Conservation (phyloP, 2,329 filamentous ascomycete genomes). For the Nigrograna mackinnonii region DNA sequence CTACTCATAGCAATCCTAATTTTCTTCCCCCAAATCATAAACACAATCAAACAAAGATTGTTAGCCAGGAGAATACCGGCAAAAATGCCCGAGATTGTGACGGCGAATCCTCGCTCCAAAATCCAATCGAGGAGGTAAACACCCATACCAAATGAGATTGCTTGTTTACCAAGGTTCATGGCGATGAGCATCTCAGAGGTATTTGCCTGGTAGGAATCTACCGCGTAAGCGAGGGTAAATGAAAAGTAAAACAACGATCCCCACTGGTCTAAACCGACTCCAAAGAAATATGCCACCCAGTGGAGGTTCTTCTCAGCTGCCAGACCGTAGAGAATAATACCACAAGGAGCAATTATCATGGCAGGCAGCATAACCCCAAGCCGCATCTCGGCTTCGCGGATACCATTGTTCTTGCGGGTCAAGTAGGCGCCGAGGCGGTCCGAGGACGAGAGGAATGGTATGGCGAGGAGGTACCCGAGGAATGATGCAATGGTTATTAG, state of each 20-base stretch:
- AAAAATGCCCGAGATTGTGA: constrained; percentile 40
- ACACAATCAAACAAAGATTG: constrained; percentile 34
- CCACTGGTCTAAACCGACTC: constrained; percentile 40
- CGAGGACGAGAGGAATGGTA: constrained; percentile 36
- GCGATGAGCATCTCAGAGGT: constrained; percentile 64
- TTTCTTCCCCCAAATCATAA: constrained; percentile 39
- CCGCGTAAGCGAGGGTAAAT: constrained; percentile 63
- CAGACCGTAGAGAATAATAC: constrained; percentile 40
- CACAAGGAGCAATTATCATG: constrained; percentile 36
- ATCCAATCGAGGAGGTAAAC: constrained; percentile 43
- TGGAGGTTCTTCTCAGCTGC: constrained; percentile 35
- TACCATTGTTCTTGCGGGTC: constrained; percentile 55
- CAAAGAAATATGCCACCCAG: constrained; percentile 43
- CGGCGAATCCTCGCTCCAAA: constrained; percentile 31
- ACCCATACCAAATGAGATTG: constrained; percentile 40
- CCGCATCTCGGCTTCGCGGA: constrained; percentile 61
- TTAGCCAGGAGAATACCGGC: constrained; percentile 35
- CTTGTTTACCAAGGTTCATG: constrained; percentile 42
- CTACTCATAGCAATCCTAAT: constrained; percentile 30
- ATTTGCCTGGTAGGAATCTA: constrained; percentile 62
- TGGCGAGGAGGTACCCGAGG: constrained; percentile 37
- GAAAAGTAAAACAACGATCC: constrained; percentile 38
- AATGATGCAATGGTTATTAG: constrained; percentile 38
- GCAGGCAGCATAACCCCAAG: constrained; percentile 43
- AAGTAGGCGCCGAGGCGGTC: constrained; percentile 57